Base-by-base conservation (phyloP, 495 filamentous ascomycete genomes). In the Podospora sp. region DNA sequence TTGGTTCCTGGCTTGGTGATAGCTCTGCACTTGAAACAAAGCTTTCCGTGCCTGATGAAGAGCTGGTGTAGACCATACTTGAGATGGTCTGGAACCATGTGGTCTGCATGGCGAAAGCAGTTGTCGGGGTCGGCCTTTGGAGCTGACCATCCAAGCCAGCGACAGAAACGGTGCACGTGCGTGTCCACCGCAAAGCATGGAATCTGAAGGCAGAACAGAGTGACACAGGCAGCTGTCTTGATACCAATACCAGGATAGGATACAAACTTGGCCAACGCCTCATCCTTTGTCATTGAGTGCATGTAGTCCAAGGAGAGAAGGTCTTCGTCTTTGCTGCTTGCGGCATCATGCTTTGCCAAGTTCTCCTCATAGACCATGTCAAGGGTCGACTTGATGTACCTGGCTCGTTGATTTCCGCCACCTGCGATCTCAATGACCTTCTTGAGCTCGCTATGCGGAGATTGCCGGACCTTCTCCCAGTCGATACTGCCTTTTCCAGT, bases 61-160 rank as follows among this genome's bases (percentile, higher is more conserved):
- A 97, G 82, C 69, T 93, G 87, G 76, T 99, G 95, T 5, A 98
- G 85, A 2, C 89, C 82, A 69, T 97, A 98, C 76, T 98, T 99
- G 24, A 96, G 78, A 52, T 92, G 85, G 71, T 96, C 87, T 0
- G 94, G 94, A 33, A 97, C 87, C 7, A 85, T 83, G 20, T 91
- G 87, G 49, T 99, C 93, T 35, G 90, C 85, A 73, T 99, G 95
- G 22, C 84, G 84, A 75, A 91, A 97, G 0, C 91, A 88, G 18
- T 87, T 87, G 56, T 93, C 85, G 25, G 89, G 82, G 12, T 80
- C 89, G 0, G 87, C 87, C 21, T 86, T 87, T 29, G 79, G 71
- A 0, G 87, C 86, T 12, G 93, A 84, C 95, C 95, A 99, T 16
- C 88, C 87, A 0, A 99, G 86, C 89, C 93, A 97, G 63, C 88